Conservation (phyloP, 768 basidiomycete genomes). For the Suillus discolor region DNA sequence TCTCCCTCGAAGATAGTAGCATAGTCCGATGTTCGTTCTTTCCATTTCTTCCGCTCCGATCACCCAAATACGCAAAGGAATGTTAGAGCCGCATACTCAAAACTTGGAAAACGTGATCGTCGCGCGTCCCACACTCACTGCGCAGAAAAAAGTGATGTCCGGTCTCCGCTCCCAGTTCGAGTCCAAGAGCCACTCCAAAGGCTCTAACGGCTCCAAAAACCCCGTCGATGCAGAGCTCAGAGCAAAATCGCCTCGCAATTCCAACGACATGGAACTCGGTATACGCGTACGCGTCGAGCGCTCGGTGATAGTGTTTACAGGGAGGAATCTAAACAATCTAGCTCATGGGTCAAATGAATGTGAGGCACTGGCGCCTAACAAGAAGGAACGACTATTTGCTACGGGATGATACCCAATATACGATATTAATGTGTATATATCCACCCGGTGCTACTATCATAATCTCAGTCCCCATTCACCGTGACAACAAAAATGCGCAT, state of each 20-base stretch:
- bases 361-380: background rate
- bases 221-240: conserved; percentile 24
- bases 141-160: conserved; percentile 21
- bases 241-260: conserved; percentile 9
- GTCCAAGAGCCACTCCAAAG: background rate
- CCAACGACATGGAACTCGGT: conserved; percentile 30
- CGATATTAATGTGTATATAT: background rate
- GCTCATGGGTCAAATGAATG: conserved; percentile 20
- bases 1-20: background rate
- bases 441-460: background rate
- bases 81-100: conserved; percentile 21
- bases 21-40: background rate
- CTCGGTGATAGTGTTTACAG: conserved; percentile 30
- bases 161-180: conserved; percentile 31
- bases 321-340: conserved; percentile 6
- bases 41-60: background rate
- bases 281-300: conserved; percentile 34
- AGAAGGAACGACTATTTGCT: background rate
- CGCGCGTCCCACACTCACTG: conserved; percentile 11
- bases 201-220: conserved; percentile 8
- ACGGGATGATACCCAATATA: background rate
- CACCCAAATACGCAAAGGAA: conserved; percentile 16
- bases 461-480: background rate
- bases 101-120: conserved; percentile 34
- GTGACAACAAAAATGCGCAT: background rate